phyloP scores from a whole-genome alignment of 2,329 filamentous ascomycete genomes.

The Arthrobotrys megalospora region DNA sequence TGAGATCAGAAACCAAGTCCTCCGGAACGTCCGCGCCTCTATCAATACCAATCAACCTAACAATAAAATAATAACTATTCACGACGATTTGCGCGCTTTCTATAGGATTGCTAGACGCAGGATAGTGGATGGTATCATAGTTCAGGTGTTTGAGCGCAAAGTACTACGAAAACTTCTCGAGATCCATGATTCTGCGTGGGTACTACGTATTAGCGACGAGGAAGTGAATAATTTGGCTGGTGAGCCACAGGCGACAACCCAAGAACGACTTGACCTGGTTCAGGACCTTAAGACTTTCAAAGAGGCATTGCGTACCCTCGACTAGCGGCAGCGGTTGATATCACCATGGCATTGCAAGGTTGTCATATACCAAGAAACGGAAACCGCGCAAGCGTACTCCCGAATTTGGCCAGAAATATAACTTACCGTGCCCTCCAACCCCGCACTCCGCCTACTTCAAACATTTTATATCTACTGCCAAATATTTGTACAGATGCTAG shows the following conservation, averaged over 20 bases:
- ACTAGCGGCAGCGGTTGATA: neutral
- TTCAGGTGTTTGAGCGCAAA: constrained; percentile 46
- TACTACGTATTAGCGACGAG: neutral
- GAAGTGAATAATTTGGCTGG: constrained; percentile 19
- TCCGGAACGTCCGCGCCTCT: constrained; percentile 27
- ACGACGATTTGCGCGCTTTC: constrained; percentile 40
- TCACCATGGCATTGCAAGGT: too few species aligned
- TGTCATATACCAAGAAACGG: too few species aligned
- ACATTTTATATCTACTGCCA: too few species aligned
- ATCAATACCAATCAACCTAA: constrained; percentile 26
- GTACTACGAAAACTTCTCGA: constrained; percentile 19
- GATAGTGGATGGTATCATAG: constrained; percentile 39
- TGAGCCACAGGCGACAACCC: constrained; percentile 27
- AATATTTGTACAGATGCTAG: too few species aligned
- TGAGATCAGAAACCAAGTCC: constrained; percentile 27
- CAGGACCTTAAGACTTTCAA: constrained; percentile 27
- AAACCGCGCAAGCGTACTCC: too few species aligned
- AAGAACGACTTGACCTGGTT: constrained; percentile 21
- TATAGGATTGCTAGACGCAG: constrained; percentile 41
- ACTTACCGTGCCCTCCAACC: too few species aligned
- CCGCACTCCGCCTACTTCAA: too few species aligned
- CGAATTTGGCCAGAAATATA: too few species aligned
- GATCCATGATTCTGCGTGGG: constrained; percentile 24
- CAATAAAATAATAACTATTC: constrained; percentile 20
- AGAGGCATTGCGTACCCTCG: constrained; percentile 16